A percentile compares a stretch with the other conserved stretches of the same genome.
Conservation (phyloP, 345 rosid species). For the Viola odorata region DNA sequence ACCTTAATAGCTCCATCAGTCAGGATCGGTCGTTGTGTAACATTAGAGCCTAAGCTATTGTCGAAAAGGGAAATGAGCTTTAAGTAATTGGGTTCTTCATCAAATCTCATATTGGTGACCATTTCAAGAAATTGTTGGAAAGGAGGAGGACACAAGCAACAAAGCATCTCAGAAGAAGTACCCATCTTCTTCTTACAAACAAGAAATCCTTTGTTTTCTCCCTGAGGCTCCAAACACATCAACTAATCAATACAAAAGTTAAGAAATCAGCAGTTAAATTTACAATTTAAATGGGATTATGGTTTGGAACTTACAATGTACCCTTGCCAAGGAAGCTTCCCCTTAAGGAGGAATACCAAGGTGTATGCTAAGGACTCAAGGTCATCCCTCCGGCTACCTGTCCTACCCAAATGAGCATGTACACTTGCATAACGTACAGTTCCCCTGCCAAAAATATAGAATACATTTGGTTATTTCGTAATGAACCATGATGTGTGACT, state of each 20-base stretch:
- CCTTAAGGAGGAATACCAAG: constrained; percentile 20
- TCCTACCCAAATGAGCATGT: constrained; percentile 29
- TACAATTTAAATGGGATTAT: neutral
- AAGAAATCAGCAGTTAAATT: neutral
- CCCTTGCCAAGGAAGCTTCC: constrained; percentile 26
- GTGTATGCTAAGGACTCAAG: constrained; percentile 26
- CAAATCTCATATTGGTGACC: constrained; percentile 24
- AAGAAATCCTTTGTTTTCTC: constrained; percentile 25
- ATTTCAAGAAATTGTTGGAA: constrained; percentile 20
- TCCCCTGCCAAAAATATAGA: constrained; percentile 16
- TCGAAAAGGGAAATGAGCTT: constrained; percentile 20
- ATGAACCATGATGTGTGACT: too few species aligned
- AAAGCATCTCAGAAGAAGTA: constrained; percentile 20
- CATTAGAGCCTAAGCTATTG: constrained; percentile 14
- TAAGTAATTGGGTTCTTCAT: constrained; percentile 21
- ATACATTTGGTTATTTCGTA: too few species aligned
- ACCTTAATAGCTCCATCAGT: constrained; percentile 27
- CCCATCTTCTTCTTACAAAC: constrained; percentile 24
- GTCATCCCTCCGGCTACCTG: constrained; percentile 26
- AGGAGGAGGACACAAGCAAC: constrained; percentile 24
- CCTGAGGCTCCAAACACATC: constrained; percentile 12
- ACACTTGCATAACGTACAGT: constrained; percentile 28
- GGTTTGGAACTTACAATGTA: constrained; percentile 12
- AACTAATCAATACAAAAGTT: neutral
- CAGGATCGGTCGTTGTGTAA: constrained; percentile 10